Evolutionary conservation across 805 yeast genomes (phyloP), one percentile per base, ranked within the genome.

Genomic region (Barnettozyma botsteinii): DNA sequence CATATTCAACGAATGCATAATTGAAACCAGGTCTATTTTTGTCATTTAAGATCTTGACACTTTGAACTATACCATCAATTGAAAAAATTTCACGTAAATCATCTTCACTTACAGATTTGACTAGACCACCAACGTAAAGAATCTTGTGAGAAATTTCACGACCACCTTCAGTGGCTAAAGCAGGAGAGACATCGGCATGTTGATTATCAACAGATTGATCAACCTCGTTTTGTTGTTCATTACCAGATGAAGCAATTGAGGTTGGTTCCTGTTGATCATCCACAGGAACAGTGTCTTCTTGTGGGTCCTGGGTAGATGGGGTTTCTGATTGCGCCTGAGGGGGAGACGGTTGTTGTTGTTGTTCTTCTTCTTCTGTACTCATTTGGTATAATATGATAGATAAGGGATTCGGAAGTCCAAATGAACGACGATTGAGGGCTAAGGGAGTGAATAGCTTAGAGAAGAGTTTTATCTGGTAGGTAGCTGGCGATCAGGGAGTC

Each of bases 1-100:
- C 77, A 51, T 75, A 87, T 60, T 86, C 95, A 39, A 88, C 76
- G 59, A 88, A 87, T 2, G 94, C 94, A 61, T 86, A 88, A 57
- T 83, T 83, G 58, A 75, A 79, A 12, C 85, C 85, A 9, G 73
- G 75, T 47, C 71, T 69, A 59, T 84, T 85, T 60, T 84, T 85
- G 55, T 87, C 96, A 45, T 77, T 73, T 45, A 87, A 66, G 31
- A 88, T 67, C 61, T 85, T 87, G 43, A 85, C 75, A 18, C 77
- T 68, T 47, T 73, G 71, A 33, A 84, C 75, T 20, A 74, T 66
- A 22, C 86, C 85, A 22, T 78, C 75, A 17, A 67, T 69, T 31
- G 77, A 70, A 55, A 87, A 82, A 37, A 81, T 64, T 24, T 78
- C 85, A 47, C 67, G 70, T 40, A 86, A 59, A 42, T 68, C 56